Evolutionary conservation across 2,329 filamentous ascomycete genomes (phyloP).

Genomic region (Fusarium praegraminearum): DNA sequence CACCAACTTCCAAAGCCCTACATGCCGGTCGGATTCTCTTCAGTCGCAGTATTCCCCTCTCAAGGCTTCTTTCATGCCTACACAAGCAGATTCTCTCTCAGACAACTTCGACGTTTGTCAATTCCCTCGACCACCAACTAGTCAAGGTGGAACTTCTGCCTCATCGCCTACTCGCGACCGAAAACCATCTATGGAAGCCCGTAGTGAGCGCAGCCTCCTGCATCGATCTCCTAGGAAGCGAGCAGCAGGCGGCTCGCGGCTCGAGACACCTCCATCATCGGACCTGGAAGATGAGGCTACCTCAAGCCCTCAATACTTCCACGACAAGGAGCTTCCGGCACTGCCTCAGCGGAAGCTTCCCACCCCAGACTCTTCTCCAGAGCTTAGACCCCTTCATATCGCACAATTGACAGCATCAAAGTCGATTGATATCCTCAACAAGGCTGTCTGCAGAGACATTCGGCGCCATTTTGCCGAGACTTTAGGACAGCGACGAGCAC

Average conservation of each 20-base stretch:
- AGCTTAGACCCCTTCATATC: conserved; percentile 50
- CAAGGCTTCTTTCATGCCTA: conserved; percentile 46
- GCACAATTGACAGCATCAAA: conserved; percentile 46
- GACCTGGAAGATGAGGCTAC: conserved; percentile 50
- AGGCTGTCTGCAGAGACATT: conserved; percentile 45
- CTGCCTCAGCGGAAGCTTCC: conserved; percentile 45
- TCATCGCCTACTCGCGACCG: conserved; percentile 39
- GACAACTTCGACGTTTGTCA: conserved; percentile 53
- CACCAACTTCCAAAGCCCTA: conserved; percentile 23
- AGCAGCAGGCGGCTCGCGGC: conserved; percentile 36
- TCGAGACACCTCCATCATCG: conserved; percentile 53
- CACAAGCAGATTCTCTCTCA: conserved; percentile 43
- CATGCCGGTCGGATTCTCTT: conserved; percentile 27
- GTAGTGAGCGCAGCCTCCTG: conserved; percentile 45
- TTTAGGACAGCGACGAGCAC: conserved; percentile 44
- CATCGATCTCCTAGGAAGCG: conserved; percentile 45
- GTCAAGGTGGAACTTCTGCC: conserved; percentile 45
- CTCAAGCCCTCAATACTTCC: conserved; percentile 34
- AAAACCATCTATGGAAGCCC: conserved; percentile 40
- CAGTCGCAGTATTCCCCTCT: conserved; percentile 38
- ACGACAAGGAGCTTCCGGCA: conserved; percentile 48
- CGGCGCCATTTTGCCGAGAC: conserved; percentile 45
- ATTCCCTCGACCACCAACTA: conserved; percentile 53
- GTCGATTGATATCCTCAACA: conserved; percentile 48
- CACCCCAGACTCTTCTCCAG: conserved; percentile 53